These are phyloP conservation scores for Aspergillus spinulosporus DNA, from an alignment of 2,329 filamentous ascomycete genomes.

Conservation along the genomic window DNA sequence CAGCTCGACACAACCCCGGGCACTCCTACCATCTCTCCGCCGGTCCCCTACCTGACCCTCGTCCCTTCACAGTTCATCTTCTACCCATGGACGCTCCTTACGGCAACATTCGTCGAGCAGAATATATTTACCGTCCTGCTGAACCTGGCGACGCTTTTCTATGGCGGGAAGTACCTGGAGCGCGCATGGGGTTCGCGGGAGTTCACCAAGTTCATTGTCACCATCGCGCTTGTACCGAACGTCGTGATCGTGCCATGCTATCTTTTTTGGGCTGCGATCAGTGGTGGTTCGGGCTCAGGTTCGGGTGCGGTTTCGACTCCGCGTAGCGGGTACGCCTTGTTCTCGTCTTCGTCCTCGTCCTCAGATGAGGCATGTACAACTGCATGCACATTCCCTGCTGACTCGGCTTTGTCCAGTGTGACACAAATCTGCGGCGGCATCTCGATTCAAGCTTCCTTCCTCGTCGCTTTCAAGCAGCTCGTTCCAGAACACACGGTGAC, in stretches of 20 bases:
- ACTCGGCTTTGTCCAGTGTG: constrained; percentile 54
- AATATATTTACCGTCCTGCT: constrained; percentile 85
- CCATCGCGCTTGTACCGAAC: constrained; percentile 79
- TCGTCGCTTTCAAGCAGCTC: constrained; percentile 96
- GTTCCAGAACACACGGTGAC: constrained; percentile 96
- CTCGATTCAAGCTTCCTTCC: constrained; percentile 85
- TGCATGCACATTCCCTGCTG: constrained; percentile 23
- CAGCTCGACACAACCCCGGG: constrained; percentile 66
- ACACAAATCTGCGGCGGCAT: constrained; percentile 87
- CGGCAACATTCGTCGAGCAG: constrained; percentile 84
- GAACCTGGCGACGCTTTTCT: constrained; percentile 76
- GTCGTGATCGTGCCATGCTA: constrained; percentile 70
- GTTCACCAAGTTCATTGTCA: constrained; percentile 83
- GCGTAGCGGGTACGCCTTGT: constrained; percentile 38
- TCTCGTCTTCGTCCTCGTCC: constrained; percentile 2
- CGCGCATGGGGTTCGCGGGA: constrained; percentile 91
- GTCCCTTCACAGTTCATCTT: constrained; percentile 79
- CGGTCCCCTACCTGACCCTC: constrained; percentile 83
- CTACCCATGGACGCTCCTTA: constrained; percentile 91
- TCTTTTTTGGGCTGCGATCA: constrained; percentile 70
- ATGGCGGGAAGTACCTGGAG: constrained; percentile 93
- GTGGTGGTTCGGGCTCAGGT: constrained; percentile 24
- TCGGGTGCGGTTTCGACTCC: constrained; percentile 13
- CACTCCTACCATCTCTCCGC: constrained; percentile 49
- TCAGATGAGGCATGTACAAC: constrained; percentile 23